Percentiles rank a stretch among this genome's conserved stretches.
Evolutionary conservation across 768 basidiomycete species (phyloP).

Genomic region (Boletus rubescentipes): DNA sequence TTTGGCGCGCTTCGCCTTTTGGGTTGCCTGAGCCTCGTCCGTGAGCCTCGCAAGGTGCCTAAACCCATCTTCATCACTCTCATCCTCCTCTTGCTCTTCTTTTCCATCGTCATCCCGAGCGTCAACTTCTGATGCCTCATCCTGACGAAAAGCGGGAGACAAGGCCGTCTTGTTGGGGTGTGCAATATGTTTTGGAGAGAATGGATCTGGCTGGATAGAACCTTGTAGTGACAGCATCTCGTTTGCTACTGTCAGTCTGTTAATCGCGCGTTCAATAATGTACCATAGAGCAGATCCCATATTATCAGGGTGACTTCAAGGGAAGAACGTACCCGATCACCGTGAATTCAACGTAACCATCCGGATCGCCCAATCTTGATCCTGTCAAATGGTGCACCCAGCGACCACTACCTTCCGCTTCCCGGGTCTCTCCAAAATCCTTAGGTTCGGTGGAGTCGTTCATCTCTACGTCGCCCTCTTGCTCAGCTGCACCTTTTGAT

Average conservation of each 20-base stretch:
- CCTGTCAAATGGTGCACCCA: constrained; percentile 80
- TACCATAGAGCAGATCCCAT: background rate
- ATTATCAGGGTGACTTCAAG: background rate
- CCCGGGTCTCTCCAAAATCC: constrained; percentile 25
- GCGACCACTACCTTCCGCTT: constrained; percentile 55
- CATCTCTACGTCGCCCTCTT: constrained; percentile 13
- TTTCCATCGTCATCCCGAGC: constrained; percentile 3
- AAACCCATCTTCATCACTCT: constrained; percentile 34
- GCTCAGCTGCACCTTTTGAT: background rate
- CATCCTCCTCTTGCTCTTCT: constrained; percentile 15
- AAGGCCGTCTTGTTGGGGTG: constrained; percentile 16
- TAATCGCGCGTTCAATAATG: constrained; percentile 6
- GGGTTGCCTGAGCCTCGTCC: constrained; percentile 29
- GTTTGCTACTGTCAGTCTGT: constrained; percentile 83
- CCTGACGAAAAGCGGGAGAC: constrained; percentile 1
- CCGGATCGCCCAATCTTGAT: constrained; percentile 62
- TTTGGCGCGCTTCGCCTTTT: constrained; percentile 25
- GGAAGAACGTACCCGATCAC: constrained; percentile 64
- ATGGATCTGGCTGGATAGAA: constrained; percentile 75
- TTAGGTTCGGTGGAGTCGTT: background rate
- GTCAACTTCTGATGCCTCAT: constrained; percentile 21
- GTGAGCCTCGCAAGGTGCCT: constrained; percentile 29
- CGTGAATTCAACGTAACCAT: constrained; percentile 74
- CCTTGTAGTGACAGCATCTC: constrained; percentile 91
- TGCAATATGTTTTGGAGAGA: constrained; percentile 58